Percentiles rank a stretch among this genome's conserved stretches.
Conservation (phyloP, 768 basidiomycete genomes). For the Lentinula guzmanii region DNA sequence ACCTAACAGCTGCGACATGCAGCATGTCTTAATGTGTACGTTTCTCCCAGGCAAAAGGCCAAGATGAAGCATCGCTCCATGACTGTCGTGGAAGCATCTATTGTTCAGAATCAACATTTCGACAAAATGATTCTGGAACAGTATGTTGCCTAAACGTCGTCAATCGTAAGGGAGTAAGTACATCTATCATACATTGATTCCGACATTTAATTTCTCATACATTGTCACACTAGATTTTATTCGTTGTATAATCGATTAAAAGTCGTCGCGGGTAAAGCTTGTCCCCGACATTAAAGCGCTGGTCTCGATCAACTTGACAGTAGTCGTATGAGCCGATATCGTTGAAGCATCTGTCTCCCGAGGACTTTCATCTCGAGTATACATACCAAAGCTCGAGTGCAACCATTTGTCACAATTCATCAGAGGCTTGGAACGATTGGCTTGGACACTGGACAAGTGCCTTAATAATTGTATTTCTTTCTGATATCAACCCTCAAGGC, state of each 20-base stretch:
- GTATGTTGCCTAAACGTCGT: no score
- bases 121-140: neutral
- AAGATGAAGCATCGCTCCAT: constrained; percentile 1
- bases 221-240: neutral
- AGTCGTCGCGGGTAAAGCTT: neutral
- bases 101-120: neutral
- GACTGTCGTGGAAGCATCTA: neutral
- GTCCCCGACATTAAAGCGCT: neutral
- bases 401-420: no score
- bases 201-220: neutral
- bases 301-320: neutral
- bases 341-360: neutral
- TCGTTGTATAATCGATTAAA: neutral
- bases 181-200: neutral
- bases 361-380: neutral
- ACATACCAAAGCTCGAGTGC: neutral
- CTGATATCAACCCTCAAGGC: no score
- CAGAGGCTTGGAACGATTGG: no score
- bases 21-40: constrained; percentile 46
- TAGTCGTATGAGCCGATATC: neutral
- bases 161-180: no score
- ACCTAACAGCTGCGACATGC: constrained; percentile 46
- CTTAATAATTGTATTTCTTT: no score
- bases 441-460: no score
- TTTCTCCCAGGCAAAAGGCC: neutral